Conservation (phyloP, 192 early-diverging fungal species). For the Diversispora epigaea region DNA sequence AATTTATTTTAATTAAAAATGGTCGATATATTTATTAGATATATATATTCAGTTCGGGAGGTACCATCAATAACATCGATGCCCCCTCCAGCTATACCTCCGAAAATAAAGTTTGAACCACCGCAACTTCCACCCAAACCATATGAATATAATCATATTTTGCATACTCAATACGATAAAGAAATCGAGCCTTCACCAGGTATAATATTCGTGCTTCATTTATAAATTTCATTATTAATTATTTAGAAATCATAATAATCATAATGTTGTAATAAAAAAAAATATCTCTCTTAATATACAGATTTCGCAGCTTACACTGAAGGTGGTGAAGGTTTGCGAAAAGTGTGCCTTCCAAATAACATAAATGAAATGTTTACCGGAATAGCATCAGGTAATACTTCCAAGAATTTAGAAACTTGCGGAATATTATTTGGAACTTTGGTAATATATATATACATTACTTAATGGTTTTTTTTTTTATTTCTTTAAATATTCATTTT, state of each 20-base stretch:
- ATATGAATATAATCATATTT: not conserved
- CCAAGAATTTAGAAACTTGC: slow-evolving; percentile 83
- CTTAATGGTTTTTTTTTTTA: not conserved
- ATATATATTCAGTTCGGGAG: not conserved
- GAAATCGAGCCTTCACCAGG: not conserved
- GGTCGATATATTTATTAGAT: not conserved
- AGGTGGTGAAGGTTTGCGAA: slow-evolving; percentile 56
- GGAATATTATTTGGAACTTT: slow-evolving; percentile 79
- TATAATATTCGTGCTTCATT: not conserved
- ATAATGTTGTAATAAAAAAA: too few species aligned
- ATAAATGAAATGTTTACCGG: slow-evolving; percentile 68
- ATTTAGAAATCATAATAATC: too few species aligned
- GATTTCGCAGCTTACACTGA: slow-evolving; percentile 22
- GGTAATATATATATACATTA: slow-evolving; percentile 37
- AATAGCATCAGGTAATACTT: slow-evolving; percentile 72
- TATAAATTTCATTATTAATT: not conserved
- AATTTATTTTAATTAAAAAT: not conserved
- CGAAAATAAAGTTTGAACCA: slow-evolving; percentile 5
- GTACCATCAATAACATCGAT: not conserved
- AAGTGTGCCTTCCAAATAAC: slow-evolving; percentile 62
- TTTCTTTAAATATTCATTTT: not conserved
- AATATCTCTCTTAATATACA: too few species aligned
- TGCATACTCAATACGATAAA: not conserved
- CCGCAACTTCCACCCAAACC: slow-evolving; percentile 11
- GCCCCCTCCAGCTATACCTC: slow-evolving; percentile 6